These are phyloP conservation scores for Colletotrichum graminicola DNA, from an alignment of 2,329 filamentous ascomycete genomes.

Conservation along the genomic window DNA sequence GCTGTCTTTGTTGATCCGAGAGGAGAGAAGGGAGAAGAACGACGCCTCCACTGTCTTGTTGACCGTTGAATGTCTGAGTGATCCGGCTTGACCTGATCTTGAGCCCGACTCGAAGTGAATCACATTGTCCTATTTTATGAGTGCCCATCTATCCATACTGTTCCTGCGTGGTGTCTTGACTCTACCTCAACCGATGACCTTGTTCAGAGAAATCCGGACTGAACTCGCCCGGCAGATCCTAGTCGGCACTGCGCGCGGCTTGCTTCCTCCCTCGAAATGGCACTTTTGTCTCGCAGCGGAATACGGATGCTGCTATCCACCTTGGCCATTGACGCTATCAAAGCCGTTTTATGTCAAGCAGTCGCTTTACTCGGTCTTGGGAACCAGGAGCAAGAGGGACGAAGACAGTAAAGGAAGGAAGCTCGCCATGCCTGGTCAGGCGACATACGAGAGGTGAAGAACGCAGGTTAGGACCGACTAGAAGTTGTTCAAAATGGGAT, in stretches of 20 bases:
- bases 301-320: neutral
- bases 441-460: neutral
- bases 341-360: neutral
- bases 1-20: neutral
- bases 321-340: neutral
- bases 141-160: neutral
- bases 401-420: neutral
- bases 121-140: neutral
- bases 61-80: neutral
- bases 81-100: neutral
- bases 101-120: constrained; percentile 3
- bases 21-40: neutral
- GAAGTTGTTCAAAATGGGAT: neutral
- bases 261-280: neutral
- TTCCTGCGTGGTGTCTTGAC: neutral
- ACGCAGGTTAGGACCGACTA: neutral
- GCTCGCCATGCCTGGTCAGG: neutral
- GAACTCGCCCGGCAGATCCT: neutral
- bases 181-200: neutral
- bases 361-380: neutral
- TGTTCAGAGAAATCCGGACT: neutral
- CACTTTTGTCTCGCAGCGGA: neutral
- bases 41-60: neutral
- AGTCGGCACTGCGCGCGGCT: constrained; percentile 3
- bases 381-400: neutral